Evolutionary conservation across 1,139 yeast genomes (phyloP).

Genomic region (Debaryomyces udenii): DNA sequence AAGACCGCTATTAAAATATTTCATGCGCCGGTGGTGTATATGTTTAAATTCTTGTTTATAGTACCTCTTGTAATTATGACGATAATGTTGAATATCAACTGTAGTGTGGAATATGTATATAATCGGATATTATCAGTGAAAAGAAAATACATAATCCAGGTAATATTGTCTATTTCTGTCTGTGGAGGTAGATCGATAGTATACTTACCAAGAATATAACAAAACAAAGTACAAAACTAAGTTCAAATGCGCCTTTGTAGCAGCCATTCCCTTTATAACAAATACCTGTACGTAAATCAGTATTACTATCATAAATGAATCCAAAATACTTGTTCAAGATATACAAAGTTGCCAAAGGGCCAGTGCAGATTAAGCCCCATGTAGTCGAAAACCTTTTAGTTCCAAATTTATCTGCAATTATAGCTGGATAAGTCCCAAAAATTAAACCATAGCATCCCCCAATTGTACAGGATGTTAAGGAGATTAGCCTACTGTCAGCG

Average conservation of each 20-base stretch:
- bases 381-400: constrained; percentile 44
- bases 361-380: constrained; percentile 51
- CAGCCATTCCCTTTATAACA: constrained; percentile 43
- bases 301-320: constrained; percentile 36
- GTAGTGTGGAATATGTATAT: not conserved
- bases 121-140: too few relatives aligned
- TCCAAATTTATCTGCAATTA: constrained; percentile 49
- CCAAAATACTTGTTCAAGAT: constrained; percentile 46
- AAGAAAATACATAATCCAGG: too few relatives aligned
- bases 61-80: not conserved
- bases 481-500: constrained; percentile 28
- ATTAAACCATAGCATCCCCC: constrained; percentile 46
- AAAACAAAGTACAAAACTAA: constrained; percentile 31
- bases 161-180: constrained; percentile 15
- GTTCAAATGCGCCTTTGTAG: constrained; percentile 37
- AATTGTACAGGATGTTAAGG: constrained; percentile 35
- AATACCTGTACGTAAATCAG: constrained; percentile 35
- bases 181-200: constrained; percentile 28
- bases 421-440: constrained; percentile 51
- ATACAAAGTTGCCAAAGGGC: constrained; percentile 40
- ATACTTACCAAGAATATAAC: constrained; percentile 25
- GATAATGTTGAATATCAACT: not conserved
- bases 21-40: too few relatives aligned
- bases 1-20: too few relatives aligned
- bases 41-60: constrained; percentile 6